phyloP scores from a whole-genome alignment of 1,284 basidiomycete species.

The Puccinia horiana region DNA sequence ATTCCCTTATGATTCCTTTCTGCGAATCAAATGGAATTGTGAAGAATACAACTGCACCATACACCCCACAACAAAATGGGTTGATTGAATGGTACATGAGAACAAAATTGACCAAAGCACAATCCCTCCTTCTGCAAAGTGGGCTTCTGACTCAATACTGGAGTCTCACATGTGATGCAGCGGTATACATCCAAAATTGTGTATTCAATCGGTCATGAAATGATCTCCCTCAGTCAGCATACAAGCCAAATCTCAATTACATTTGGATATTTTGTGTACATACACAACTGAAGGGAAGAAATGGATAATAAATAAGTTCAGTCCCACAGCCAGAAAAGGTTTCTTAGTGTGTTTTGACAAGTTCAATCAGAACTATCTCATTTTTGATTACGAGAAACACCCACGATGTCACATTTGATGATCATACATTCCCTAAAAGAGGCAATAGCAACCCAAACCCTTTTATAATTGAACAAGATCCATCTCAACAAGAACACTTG shows the following conservation, averaged over 20 bases:
- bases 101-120: background rate
- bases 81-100: background rate
- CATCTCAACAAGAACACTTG: background rate
- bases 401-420: slow-evolving; percentile 11
- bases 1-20: background rate
- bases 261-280: background rate
- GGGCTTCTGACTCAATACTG: background rate
- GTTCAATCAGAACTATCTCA: background rate
- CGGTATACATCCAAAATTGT: background rate
- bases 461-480: background rate
- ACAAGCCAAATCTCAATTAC: background rate
- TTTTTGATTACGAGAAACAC: background rate
- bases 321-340: background rate
- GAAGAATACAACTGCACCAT: background rate
- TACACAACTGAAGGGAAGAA: background rate
- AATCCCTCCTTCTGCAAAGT: background rate
- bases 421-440: background rate
- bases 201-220: background rate
- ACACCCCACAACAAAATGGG: slow-evolving; percentile 10
- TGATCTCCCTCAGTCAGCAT: background rate
- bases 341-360: slow-evolving; percentile 1
- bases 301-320: background rate
- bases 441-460: background rate
- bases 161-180: background rate
- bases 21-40: background rate